Conservation (phyloP, 2,329 filamentous ascomycete species). For the Fusarium buxicola region DNA sequence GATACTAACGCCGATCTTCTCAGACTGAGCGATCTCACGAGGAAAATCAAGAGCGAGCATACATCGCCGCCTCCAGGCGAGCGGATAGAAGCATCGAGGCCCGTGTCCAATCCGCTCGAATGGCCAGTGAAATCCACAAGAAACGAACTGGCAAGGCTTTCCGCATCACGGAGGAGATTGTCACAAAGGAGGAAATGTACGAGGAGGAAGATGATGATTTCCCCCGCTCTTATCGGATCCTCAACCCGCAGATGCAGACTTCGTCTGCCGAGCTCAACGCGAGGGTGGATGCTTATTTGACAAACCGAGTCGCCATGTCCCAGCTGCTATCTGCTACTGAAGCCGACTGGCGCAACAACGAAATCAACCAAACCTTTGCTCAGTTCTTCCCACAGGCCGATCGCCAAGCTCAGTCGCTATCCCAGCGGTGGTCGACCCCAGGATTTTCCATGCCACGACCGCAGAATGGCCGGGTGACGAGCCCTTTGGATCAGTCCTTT, state of each 20-base stretch:
- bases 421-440: slow-evolving; percentile 39
- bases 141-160: slow-evolving; percentile 85
- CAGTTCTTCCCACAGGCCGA: slow-evolving; percentile 58
- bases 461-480: slow-evolving; percentile 23
- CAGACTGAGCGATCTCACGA: slow-evolving; percentile 81
- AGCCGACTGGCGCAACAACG: slow-evolving; percentile 56
- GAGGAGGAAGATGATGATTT: slow-evolving; percentile 91
- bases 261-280: slow-evolving; percentile 71
- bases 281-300: slow-evolving; percentile 63
- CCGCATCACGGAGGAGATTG: slow-evolving; percentile 85
- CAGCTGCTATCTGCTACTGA: slow-evolving; percentile 53
- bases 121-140: slow-evolving; percentile 93
- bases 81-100: slow-evolving; percentile 90
- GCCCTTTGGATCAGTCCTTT: slow-evolving; percentile 31
- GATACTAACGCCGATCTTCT: slow-evolving; percentile 3
- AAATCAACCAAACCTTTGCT: slow-evolving; percentile 61
- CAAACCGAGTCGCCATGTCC: slow-evolving; percentile 58
- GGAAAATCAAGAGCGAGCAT: slow-evolving; percentile 88
- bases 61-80: slow-evolving; percentile 89
- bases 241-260: slow-evolving; percentile 72
- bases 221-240: slow-evolving; percentile 72
- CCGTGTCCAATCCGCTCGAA: slow-evolving; percentile 84
- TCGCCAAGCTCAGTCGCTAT: slow-evolving; percentile 43
- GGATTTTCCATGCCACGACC: slow-evolving; percentile 26
- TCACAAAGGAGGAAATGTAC: slow-evolving; percentile 94